These are phyloP conservation scores for Botrytis fragariae DNA, from an alignment of 2,329 filamentous ascomycete species.

Conservation along the genomic window DNA sequence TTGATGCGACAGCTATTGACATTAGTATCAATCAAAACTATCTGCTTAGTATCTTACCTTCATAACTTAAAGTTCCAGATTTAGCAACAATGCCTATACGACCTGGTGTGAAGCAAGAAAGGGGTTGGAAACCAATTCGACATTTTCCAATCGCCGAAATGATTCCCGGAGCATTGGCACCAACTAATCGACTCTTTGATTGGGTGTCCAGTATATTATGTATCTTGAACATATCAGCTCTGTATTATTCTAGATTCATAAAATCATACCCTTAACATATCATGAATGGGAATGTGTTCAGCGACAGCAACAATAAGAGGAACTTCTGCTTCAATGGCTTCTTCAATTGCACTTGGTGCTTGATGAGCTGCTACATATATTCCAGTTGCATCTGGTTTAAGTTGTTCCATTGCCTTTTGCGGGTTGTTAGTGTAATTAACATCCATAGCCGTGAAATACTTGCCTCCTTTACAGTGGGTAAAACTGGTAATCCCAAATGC, in stretches of 20 bases:
- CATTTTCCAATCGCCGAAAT: conserved; percentile 69
- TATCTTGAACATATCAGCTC: conserved; percentile 46
- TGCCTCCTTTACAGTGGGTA: conserved; percentile 63
- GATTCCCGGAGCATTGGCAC: conserved; percentile 72
- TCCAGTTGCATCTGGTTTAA: conserved; percentile 74
- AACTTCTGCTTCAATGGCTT: conserved; percentile 74
- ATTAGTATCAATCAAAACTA: conserved; percentile 14
- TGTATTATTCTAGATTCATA: background rate
- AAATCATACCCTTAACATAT: conserved; percentile 60
- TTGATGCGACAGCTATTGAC: conserved; percentile 59
- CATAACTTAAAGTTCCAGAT: conserved; percentile 72
- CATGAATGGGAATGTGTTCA: conserved; percentile 72
- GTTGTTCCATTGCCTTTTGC: conserved; percentile 60
- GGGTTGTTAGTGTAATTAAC: background rate
- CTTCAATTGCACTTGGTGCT: conserved; percentile 70
- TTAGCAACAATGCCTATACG: conserved; percentile 70
- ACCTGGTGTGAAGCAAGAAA: conserved; percentile 68
- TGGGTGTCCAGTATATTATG: conserved; percentile 68
- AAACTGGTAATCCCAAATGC: conserved; percentile 69
- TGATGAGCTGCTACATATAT: conserved; percentile 78
- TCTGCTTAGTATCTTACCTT: conserved; percentile 41
- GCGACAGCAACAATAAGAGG: conserved; percentile 73
- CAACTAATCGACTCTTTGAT: conserved; percentile 65
- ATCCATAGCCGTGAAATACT: background rate
- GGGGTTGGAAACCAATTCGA: conserved; percentile 72